phyloP scores from a whole-genome alignment of 1,284 basidiomycete species.

The Austropuccinia psidii region DNA sequence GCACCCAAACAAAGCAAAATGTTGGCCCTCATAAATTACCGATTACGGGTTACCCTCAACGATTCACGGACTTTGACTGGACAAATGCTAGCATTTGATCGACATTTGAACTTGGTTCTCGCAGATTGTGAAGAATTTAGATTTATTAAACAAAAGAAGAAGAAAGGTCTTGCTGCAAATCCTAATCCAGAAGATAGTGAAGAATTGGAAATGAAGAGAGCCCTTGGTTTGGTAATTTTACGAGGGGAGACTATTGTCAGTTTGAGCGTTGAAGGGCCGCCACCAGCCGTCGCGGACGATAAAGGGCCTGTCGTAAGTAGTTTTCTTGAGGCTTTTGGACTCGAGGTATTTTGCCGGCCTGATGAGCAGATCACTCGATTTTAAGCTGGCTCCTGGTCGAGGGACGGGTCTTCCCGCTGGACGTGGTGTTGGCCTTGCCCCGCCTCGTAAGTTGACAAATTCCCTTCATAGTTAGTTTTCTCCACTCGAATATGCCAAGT shows the following conservation, averaged over 20 bases:
- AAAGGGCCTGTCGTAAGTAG: constrained; percentile 63
- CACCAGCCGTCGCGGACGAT: constrained; percentile 79
- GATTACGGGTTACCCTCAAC: constrained; percentile 94
- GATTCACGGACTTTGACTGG: constrained; percentile 91
- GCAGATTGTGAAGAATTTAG: constrained; percentile 96
- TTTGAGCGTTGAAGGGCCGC: constrained; percentile 89
- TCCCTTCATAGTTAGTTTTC: constrained; percentile 39
- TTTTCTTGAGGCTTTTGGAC: not conserved
- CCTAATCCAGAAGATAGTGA: constrained; percentile 43
- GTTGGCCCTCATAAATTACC: constrained; percentile 95
- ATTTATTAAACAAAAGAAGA: constrained; percentile 76
- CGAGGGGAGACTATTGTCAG: constrained; percentile 95
- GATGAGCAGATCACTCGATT: constrained; percentile 37
- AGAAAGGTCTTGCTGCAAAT: constrained; percentile 49
- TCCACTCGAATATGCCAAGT: constrained; percentile 37
- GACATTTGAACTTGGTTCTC: constrained; percentile 98
- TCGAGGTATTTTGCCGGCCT: constrained; percentile 10
- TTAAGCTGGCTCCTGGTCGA: constrained; percentile 74
- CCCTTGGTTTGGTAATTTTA: constrained; percentile 88
- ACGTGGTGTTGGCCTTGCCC: constrained; percentile 92
- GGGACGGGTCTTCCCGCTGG: constrained; percentile 92
- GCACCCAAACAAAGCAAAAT: constrained; percentile 85
- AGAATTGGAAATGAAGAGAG: constrained; percentile 87
- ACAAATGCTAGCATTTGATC: constrained; percentile 98
- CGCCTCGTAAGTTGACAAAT: constrained; percentile 61